Evolutionary conservation across 2,329 filamentous ascomycete species (phyloP), one percentile per base, ranked within the genome.

Genomic region (Neurospora sp.): DNA sequence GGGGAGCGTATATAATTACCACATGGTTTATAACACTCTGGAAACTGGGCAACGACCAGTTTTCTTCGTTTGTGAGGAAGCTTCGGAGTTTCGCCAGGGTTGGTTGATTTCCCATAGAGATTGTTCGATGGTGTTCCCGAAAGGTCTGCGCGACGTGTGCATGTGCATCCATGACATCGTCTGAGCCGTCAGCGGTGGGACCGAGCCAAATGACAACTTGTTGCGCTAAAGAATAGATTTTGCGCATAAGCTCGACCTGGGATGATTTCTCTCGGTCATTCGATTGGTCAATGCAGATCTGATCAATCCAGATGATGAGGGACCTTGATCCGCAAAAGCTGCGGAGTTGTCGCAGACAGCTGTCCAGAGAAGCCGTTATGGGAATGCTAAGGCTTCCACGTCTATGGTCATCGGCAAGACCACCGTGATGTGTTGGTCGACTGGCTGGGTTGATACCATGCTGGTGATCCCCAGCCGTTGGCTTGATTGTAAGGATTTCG

Each of bases 121-220:
- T n/a, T 8, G 2, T 17, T 10, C 3, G 1, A 23, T 28, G 2
- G 43, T 52, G 3, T n/a, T 71, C 57, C 17, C 68, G 17, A 3
- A 66, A 52, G 6, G 23, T 66, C 6, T 68, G 68, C 1, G 71
- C 68, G 1, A 71, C 62, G 1, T 4, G 23, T 0, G 17, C 2
- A 65, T 66, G 72, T 4, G 65, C 66, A 2, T 72, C 69, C 72
- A 73, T 73, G 19, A 73, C 12, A 2, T 4, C 3, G 40, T 73
- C 71, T 4, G 71, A 73, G n/a, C 46, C 66, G 19, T 70, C 10
- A 4, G 57, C 68, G 2, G 67, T 66, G 0, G 69, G 71, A 1
- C 69, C 69, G 1, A 70, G 67, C 71, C 69, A 70, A 10, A 72
- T 62, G 10, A 72, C 10, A 0, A 72, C 71, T 46, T 68, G 57